phyloP scores from a whole-genome alignment of 1,139 yeast species.

The Candida neerlandica region DNA sequence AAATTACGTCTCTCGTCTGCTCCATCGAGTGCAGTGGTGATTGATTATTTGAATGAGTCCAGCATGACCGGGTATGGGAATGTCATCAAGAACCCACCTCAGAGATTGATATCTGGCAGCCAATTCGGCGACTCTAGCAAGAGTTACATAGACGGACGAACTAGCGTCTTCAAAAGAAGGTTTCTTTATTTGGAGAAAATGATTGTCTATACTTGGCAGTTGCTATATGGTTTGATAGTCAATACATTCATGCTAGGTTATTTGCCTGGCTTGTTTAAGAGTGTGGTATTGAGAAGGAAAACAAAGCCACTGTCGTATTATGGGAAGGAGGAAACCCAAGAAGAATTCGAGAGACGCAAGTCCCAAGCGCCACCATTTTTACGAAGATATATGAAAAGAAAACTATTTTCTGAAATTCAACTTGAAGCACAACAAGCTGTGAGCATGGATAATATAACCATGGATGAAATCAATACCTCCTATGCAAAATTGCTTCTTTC shows the following conservation, averaged over 20 bases:
- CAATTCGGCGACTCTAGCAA: conserved; percentile 7
- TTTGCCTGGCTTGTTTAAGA: conserved; percentile 9
- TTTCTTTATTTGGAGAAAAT: conserved; percentile 22
- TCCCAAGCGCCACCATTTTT: conserved; percentile 30
- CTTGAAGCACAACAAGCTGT: conserved; percentile 11
- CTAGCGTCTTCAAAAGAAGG: conserved; percentile 28
- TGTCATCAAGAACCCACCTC: conserved; percentile 32
- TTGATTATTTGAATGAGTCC: conserved; percentile 21
- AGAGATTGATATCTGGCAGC: conserved; percentile 25
- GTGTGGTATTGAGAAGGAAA: conserved; percentile 8
- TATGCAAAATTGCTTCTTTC: conserved; percentile 25
- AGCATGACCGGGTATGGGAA: conserved; percentile 35
- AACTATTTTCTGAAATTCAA: background rate
- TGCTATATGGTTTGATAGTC: conserved; percentile 25
- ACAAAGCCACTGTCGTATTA: background rate
- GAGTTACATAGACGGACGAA: conserved; percentile 18
- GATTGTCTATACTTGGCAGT: conserved; percentile 24
- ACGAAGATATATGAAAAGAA: conserved; percentile 23
- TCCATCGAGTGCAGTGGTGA: conserved; percentile 7
- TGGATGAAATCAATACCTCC: conserved; percentile 22
- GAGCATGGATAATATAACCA: conserved; percentile 26
- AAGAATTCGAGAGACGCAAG: conserved; percentile 25
- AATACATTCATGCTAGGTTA: conserved; percentile 14
- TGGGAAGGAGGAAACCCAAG: conserved; percentile 21
- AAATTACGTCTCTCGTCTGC: conserved; percentile 12